Conservation (phyloP, 2,329 filamentous ascomycete species). For the Lojkania enalia region DNA sequence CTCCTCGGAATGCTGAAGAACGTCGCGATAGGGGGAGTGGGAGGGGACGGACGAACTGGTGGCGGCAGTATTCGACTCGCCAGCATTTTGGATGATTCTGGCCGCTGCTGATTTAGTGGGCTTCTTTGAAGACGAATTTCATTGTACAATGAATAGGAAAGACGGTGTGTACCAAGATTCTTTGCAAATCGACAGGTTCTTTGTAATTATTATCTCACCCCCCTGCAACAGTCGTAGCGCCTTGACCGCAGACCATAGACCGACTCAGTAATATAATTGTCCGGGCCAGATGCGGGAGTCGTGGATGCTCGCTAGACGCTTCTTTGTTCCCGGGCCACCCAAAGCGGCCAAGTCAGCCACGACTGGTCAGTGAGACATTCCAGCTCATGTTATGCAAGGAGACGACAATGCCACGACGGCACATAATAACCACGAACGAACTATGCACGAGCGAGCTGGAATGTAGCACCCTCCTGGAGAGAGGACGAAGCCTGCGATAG, state of each 20-base stretch:
- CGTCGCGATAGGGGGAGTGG: conserved; percentile 32
- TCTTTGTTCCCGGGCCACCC: conserved; percentile 42
- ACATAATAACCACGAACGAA: conserved; percentile 23
- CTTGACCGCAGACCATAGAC: conserved; percentile 26
- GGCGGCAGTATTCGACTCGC: conserved; percentile 39
- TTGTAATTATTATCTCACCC: conserved; percentile 39
- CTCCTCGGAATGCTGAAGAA: conserved; percentile 41
- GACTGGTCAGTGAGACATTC: conserved; percentile 40
- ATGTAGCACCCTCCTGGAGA: conserved; percentile 21
- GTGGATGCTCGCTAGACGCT: conserved; percentile 32
- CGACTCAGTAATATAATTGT: conserved; percentile 41
- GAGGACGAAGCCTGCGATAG: conserved; percentile 3
- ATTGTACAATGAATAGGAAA: conserved; percentile 40
- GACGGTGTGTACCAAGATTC: conserved; percentile 27
- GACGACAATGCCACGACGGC: conserved; percentile 29
- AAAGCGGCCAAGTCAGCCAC: conserved; percentile 37
- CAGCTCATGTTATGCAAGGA: conserved; percentile 41
- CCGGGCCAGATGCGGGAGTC: conserved; percentile 36
- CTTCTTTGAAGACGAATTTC: conserved; percentile 35
- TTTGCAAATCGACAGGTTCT: conserved; percentile 29
- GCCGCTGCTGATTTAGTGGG: conserved; percentile 33
- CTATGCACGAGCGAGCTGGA: conserved; percentile 16
- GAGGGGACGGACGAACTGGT: conserved; percentile 26
- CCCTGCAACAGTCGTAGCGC: conserved; percentile 19
- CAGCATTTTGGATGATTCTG: conserved; percentile 36